Evolutionary conservation across 192 early-diverging fungal species (phyloP), one percentile per base, ranked within the genome.

Genomic region (Podila verticillata): DNA sequence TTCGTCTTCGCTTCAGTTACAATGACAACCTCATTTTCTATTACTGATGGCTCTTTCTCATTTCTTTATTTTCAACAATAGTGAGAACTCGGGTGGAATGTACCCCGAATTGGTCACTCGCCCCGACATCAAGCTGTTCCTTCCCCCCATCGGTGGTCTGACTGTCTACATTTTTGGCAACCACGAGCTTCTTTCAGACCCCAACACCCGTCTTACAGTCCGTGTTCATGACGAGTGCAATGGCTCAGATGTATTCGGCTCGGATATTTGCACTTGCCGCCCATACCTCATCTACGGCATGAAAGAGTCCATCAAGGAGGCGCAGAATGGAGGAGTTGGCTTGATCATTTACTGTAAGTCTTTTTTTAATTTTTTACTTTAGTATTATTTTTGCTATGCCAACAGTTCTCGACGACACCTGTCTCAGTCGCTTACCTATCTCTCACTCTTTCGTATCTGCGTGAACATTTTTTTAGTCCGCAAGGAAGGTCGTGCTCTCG

Each of bases 221-320:
- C 86, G 96, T 22, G 94, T 98, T 1, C 96, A 98, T 83, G 96
- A 98, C 80, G 96, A 98, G 68, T 98, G 96, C 86, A 98, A 98
- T 82, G 96, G 95, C 22, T 93, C 91, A 0, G 93, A 95, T 57
- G 94, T 95, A 10, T 95, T 95, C 84, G 93, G 94, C 36, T 91
- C 90, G 22, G 94, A 96, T 66, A 96, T 96, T 61, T 94, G 93
- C 75, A 95, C 93, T 22, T 95, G 92, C 82, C 89, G 92, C 48
- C 93, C 92, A 3, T 93, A 93, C 73, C 81, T 96, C 61, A 89
- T 94, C 62, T 96, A 91, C 77, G 95, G 95, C 34, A 98, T 98
- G 82, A 93, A 93, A 64, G 95, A 98, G 66, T 92, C 91, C 47
- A 93, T 95, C 47, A 92, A 92, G 64, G 89, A 94, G 67, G 96